Evolutionary conservation across 768 basidiomycete species (phyloP), one percentile per base, ranked within the genome.

Genomic region (Lyophyllum semitale): DNA sequence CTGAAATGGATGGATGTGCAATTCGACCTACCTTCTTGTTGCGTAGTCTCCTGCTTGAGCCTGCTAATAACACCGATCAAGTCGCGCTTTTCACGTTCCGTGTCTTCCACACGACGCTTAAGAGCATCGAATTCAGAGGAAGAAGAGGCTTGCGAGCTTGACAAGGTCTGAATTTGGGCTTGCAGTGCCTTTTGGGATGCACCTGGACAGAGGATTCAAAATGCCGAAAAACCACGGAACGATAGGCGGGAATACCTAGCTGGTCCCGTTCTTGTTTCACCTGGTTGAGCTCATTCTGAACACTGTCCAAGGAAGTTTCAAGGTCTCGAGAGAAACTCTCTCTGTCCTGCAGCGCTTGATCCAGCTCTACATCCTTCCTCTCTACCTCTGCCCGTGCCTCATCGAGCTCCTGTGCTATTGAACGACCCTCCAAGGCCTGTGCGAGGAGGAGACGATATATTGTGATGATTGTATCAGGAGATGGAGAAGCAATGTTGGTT

Each of bases 31-130:
- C 94, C 90, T 57, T 94, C 89, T 50, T 88, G 83, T 64, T 89
- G 84, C 8, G 79, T 65, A 38, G 79, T 77, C 57, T 95, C 90
- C 62, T 91, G 84, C 68, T 93, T 90, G 58, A 94, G 72, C 50
- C 91, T 81, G 68, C 89, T 93, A 4, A 95, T 84, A 41, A 94
- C 89, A 26, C 82, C 84, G 40, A 95, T 77, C 44, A 97, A 80
- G 59, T 95, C 93, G 30, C 93, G 84, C 72, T 97, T 97, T 77
- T 97, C 95, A 51, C 90, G 81, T 59, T 97, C 93, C 1, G 82
- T 81, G 57, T 92, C 89, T 20, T 92, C 85, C 4, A 89, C 72
- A 35, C 84, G 82, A 52, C 72, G 79, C 59, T 79, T 84, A 33
- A 91, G 66, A 6, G 72, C 67, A 32, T 84, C 85, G 8, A 84